Conservation (phyloP, 495 filamentous ascomycete genomes). For the Aspergillus saccharolyticus region DNA sequence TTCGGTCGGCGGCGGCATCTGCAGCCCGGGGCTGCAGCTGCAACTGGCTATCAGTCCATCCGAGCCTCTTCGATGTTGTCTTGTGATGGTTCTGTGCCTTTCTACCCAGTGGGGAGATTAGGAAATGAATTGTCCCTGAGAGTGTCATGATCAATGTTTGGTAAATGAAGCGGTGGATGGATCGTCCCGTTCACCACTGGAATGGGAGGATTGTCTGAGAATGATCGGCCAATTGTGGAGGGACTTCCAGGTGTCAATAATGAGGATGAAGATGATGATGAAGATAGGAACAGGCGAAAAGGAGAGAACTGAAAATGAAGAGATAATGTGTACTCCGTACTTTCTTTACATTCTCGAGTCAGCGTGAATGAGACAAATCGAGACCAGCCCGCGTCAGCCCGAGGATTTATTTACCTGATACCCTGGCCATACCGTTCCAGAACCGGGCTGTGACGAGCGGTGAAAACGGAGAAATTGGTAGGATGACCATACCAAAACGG, state of each 20-base stretch:
- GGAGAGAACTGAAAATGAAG: no score
- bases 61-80: not conserved
- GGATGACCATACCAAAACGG: conserved; percentile 1
- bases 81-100: not conserved
- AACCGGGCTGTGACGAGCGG: not conserved
- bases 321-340: no score
- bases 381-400: not conserved
- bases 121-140: not conserved
- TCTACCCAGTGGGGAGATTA: not conserved
- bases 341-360: no score
- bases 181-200: not conserved
- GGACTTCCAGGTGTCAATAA: no score
- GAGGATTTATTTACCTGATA: no score
- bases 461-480: not conserved
- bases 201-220: not conserved
- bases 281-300: not conserved
- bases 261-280: no score
- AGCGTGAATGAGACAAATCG: not conserved
- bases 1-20: not conserved
- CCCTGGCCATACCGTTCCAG: not conserved
- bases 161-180: not conserved
- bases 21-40: not conserved
- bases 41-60: not conserved
- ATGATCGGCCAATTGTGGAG: not conserved
- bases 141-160: not conserved